Percentiles rank a stretch among this genome's conserved stretches.
Conservation (phyloP, 2,329 filamentous ascomycete genomes). For the Penicillium sumatraense region DNA sequence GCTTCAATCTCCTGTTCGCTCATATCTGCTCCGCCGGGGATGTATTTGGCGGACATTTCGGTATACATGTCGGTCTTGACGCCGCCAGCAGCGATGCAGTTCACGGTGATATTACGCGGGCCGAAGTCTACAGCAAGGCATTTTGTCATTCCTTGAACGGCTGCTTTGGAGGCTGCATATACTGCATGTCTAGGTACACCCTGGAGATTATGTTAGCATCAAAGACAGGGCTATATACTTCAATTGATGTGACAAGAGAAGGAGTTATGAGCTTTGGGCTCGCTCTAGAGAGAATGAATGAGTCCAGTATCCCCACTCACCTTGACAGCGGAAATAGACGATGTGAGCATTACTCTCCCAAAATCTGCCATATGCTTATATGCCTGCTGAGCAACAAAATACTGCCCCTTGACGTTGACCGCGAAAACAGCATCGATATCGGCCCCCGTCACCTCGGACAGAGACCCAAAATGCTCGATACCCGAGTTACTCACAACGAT, state of each 20-base stretch:
- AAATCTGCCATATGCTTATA: constrained; percentile 24
- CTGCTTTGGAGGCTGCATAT: constrained; percentile 27
- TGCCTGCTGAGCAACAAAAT: constrained; percentile 28
- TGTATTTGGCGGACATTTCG: constrained; percentile 24
- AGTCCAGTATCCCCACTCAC: no score
- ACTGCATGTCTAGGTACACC: constrained; percentile 26
- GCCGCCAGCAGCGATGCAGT: constrained; percentile 28
- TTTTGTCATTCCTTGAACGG: constrained; percentile 29
- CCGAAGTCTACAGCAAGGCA: constrained; percentile 29
- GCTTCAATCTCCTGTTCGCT: constrained; percentile 22
- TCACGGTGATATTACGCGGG: constrained; percentile 26
- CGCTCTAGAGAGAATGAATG: no score
- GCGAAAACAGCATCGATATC: constrained; percentile 27
- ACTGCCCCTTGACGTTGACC: constrained; percentile 29
- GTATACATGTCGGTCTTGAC: constrained; percentile 31
- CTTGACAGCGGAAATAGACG: constrained; percentile 28
- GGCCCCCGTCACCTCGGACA: constrained; percentile 15
- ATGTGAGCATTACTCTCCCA: constrained; percentile 26
- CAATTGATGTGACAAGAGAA: no score
- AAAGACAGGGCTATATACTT: no score
- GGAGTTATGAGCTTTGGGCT: no score
- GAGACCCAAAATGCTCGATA: constrained; percentile 24
- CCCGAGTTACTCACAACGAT: constrained; percentile 29
- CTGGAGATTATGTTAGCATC: constrained; percentile 2
- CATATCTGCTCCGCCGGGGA: constrained; percentile 25